Evolutionary conservation across 2,329 filamentous ascomycete species (phyloP).

Genomic region (Ophiostoma sp.): DNA sequence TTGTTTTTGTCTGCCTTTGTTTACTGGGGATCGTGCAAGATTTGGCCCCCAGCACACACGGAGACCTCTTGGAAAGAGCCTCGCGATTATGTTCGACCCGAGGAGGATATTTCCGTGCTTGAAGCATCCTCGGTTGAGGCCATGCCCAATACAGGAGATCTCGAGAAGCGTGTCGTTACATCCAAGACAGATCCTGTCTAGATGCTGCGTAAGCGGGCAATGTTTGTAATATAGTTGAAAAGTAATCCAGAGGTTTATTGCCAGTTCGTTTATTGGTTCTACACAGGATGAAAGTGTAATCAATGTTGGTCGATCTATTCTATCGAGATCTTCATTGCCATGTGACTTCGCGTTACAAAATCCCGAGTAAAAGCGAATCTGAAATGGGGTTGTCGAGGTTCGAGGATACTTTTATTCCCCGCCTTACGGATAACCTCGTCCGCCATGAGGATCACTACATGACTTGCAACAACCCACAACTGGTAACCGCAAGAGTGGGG

Average conservation of each 20-base stretch:
- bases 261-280: neutral
- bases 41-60: constrained; percentile 27
- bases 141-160: neutral
- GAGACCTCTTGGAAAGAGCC: constrained; percentile 28
- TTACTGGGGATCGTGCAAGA: constrained; percentile 27
- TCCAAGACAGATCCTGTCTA: neutral
- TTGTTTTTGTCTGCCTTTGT: constrained; percentile 40
- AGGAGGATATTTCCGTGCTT: constrained; percentile 29
- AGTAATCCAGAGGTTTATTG: neutral
- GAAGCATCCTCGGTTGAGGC: constrained; percentile 7
- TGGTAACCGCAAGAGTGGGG: neutral
- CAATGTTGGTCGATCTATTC: neutral
- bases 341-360: neutral
- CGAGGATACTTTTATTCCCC: neutral
- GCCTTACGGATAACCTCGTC: neutral
- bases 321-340: neutral
- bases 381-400: neutral
- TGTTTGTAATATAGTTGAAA: neutral
- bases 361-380: neutral
- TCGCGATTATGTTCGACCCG: constrained; percentile 26
- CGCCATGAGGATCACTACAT: neutral
- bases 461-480: neutral
- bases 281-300: neutral
- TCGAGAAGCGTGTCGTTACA: constrained; percentile 9
- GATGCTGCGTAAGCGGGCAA: neutral